Evolutionary conservation across 1,139 yeast genomes (phyloP).

Genomic region (Saccharomyces hybrid): DNA sequence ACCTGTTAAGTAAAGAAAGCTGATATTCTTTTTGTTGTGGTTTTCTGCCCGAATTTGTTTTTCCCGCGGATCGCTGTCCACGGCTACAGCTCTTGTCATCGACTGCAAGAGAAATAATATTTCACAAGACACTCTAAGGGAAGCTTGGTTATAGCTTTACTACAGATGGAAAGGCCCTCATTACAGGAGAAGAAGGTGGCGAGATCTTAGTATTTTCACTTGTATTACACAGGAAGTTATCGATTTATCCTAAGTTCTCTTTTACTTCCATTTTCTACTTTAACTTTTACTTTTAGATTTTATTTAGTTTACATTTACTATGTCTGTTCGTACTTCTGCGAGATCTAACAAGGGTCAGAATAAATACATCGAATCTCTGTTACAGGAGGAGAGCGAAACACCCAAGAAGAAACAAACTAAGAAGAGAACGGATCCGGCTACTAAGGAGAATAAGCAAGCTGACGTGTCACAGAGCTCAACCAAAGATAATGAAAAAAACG

Average conservation of each 20-base stretch:
- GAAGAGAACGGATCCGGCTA: neutral
- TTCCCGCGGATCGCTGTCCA: neutral
- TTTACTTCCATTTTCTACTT: neutral
- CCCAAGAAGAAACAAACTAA: neutral
- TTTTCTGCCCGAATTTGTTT: neutral
- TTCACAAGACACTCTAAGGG: neutral
- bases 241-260: neutral
- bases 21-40: neutral
- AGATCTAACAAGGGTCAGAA: conserved; percentile 25
- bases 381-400: conserved; percentile 14
- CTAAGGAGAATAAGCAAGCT: neutral
- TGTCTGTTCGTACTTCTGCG: conserved; percentile 21
- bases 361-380: conserved; percentile 16
- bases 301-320: conserved; percentile 2
- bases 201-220: neutral
- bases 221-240: neutral
- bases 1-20: neutral
- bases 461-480: neutral
- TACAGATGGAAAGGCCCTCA: neutral
- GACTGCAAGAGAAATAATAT: neutral
- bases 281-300: neutral
- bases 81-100: neutral
- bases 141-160: neutral
- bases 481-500: conserved; percentile 8
- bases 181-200: neutral